These are phyloP conservation scores for Candida insectorum DNA, from an alignment of 805 yeast genomes.

Conservation along the genomic window DNA sequence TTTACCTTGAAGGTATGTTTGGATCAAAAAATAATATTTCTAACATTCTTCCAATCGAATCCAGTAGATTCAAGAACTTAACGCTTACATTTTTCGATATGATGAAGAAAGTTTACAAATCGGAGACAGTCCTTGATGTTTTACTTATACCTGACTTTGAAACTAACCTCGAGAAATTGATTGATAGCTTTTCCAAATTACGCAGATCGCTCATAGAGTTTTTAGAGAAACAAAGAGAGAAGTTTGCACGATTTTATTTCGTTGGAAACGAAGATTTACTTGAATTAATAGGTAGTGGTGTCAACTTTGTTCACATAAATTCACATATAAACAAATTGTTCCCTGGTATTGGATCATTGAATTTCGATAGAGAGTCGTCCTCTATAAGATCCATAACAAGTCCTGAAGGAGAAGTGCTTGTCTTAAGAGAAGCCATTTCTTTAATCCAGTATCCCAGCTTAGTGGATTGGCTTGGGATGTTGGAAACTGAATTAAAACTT, in stretches of 20 bases:
- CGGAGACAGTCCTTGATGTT: constrained; percentile 54
- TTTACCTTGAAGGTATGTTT: constrained; percentile 78
- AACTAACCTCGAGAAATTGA: constrained; percentile 43
- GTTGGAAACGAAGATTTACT: constrained; percentile 87
- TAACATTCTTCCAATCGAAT: constrained; percentile 65
- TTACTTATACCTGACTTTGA: constrained; percentile 48
- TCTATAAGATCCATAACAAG: constrained; percentile 51
- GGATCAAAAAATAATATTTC: constrained; percentile 54
- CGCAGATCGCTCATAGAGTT: constrained; percentile 70
- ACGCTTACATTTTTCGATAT: constrained; percentile 58
- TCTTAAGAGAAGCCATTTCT: constrained; percentile 41
- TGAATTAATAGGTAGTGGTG: constrained; percentile 71
- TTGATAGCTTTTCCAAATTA: constrained; percentile 56
- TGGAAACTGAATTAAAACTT: constrained; percentile 52
- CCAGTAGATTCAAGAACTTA: constrained; percentile 59
- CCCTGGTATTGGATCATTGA: constrained; percentile 52
- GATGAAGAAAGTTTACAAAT: constrained; percentile 47
- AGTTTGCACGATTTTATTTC: constrained; percentile 80
- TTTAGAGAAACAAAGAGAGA: constrained; percentile 72
- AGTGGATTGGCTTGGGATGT: constrained; percentile 57
- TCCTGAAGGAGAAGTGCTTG: constrained; percentile 60
- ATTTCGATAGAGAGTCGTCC: constrained; percentile 26
- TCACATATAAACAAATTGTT: constrained; percentile 71
- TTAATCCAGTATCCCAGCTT: constrained; percentile 40
- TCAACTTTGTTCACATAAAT: constrained; percentile 45